phyloP scores from a whole-genome alignment of 139 green algal species.

The Chlorella sorokiniana region DNA sequence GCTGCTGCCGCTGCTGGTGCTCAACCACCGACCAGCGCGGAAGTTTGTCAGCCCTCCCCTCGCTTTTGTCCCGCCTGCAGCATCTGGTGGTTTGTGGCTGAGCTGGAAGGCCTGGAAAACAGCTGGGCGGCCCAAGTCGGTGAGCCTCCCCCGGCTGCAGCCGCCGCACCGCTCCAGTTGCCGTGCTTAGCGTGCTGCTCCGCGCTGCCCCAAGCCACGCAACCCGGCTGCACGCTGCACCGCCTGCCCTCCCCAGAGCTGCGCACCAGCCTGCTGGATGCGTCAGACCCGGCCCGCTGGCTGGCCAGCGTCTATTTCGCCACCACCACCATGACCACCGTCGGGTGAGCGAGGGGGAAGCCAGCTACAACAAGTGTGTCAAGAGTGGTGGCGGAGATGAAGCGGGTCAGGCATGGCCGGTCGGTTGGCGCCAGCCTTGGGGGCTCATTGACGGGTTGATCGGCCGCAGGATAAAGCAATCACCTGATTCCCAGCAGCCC shows the following conservation, averaged over 20 bases:
- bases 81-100: conserved; percentile 31
- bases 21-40: too few species aligned
- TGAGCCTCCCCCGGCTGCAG: background rate
- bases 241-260: background rate
- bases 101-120: conserved; percentile 31
- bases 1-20: too few species aligned
- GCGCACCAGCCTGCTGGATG: conserved; percentile 2
- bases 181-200: background rate
- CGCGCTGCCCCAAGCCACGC: background rate
- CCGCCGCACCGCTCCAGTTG: background rate
- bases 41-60: too few species aligned
- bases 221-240: background rate
- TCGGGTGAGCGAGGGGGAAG: conserved; percentile 11
- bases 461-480: too few species aligned
- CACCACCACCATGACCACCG: conserved; percentile 18
- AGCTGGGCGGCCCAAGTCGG: conserved; percentile 21
- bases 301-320: background rate
- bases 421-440: too few species aligned
- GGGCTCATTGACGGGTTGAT: too few species aligned
- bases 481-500: too few species aligned
- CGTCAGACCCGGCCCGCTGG: background rate
- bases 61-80: background rate
- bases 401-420: too few species aligned
- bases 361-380: too few species aligned
- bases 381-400: too few species aligned